Evolutionary conservation across 2,329 filamentous ascomycete species (phyloP), one percentile per base, ranked within the genome.

Genomic region (Metarhizium humberi): DNA sequence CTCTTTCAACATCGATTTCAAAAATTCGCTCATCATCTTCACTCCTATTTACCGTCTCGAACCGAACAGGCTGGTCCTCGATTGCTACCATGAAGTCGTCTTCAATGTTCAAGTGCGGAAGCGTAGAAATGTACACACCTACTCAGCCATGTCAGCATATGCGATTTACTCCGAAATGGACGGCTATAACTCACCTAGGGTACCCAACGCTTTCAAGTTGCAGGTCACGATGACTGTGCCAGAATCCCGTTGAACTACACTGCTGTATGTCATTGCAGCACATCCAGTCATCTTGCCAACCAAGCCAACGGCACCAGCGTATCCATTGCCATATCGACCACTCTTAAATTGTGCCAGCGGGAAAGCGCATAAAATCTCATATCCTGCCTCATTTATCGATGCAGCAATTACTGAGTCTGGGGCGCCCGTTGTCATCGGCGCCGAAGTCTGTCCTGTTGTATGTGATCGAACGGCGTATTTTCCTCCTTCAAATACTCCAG

Each of bases 261-360:
- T 76, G n/a, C 75, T 85, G 42, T 75, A 77, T 1, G 86, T 74
- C 7, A 96, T 78, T 0, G 90, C 91, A 1, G 90, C 91, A 1
- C 86, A 84, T 0, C 91, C 92, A 0, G 90, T 90, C 88, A 97
- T 95, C 70, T 96, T 96, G 2, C 81, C 87, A 3, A 95, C 60
- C 2, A 97, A 74, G 0, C 92, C 92, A 1, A 97, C 70, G 18
- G 87, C 84, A 0, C 89, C 84, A 2, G 92, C 75, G 47, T 72
- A 72, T 0, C 86, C 73, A 5, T 60, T 51, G 1, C 59, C 60
- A 38, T 62, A 57, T 25, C 62, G 63, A 20, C 67, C 59, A n/a
- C 72, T 73, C 1, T 73, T 69, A 59, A 92, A 84, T 0, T 75
- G 69, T 1, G 77, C 75, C 2, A 91, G 69, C 0, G 88, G 86